Base-by-base conservation (phyloP, 495 filamentous ascomycete species). In the Aspergillus haitiensis region DNA sequence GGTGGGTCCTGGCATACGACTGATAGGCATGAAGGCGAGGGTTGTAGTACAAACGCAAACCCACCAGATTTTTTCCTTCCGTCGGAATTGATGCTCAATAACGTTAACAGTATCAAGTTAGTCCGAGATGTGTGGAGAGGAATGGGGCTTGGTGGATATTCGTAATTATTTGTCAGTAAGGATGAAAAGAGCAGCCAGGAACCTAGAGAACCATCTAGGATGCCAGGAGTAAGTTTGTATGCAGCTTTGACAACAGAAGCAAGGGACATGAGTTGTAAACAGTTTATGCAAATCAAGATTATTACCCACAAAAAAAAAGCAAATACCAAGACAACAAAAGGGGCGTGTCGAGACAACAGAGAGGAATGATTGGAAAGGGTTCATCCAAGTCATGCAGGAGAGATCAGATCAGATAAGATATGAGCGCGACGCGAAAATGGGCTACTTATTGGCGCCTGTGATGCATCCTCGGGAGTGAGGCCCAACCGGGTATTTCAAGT, bases 111-210 rank as follows among this genome's bases (percentile, higher is more conserved):
- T 12, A 7, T 15, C 13, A 18, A 35, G 21, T 27, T 12, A 21
- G 11, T 50, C 32, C 10, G 45, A 48, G 45, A 48, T 27, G n/a
- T 48, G 10, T 27, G 21, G 21, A 3, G 21, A 27, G 45, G 45
- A 16, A 18, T 18, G 45, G 45, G 45, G n/a, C n/a, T 3, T 27
- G n/a, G 45, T 48, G 45, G 18, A 27, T 27, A 27, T 27, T 27
- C 21, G 45, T 48, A 48, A 48, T 48, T 48, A 7, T 48, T 48
- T 48, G 45, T 48, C 5, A 48, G 45, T 27, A 18, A 52, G 11
- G 50, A 35, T 27, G 15, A 36, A 8, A 13, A 36, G 27, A n/a
- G 21, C 13, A 34, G 31, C 6, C 16, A 31, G 53, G 52, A 36
- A 8, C 21, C 55, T 16, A 31, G 56, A 35, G 32, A 2, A 13